Conservation (phyloP, 805 yeast genomes). For the Kazachstania taianensis region DNA sequence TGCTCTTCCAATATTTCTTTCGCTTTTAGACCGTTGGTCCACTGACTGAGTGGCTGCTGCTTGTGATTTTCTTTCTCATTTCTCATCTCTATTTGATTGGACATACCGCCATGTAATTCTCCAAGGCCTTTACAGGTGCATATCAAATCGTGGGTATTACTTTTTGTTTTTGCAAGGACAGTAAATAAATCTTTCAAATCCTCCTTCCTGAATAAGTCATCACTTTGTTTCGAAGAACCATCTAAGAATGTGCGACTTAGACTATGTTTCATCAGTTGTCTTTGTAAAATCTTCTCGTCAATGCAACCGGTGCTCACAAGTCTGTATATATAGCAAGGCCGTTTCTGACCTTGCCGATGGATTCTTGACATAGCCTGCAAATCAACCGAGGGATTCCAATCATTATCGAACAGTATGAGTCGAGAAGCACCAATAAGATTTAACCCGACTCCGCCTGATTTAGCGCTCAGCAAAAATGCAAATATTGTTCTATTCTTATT, state of each 20-base stretch:
- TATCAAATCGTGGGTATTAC: conserved; percentile 72
- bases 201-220: conserved; percentile 55
- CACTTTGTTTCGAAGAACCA: conserved; percentile 27
- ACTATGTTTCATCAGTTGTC: conserved; percentile 78
- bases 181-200: conserved; percentile 73
- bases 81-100: conserved; percentile 6
- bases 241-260: conserved; percentile 64
- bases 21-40: conserved; percentile 49
- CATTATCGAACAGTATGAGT: conserved; percentile 77
- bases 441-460: conserved; percentile 90
- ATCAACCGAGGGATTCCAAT: conserved; percentile 94
- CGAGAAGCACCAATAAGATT: conserved; percentile 87
- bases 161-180: conserved; percentile 36
- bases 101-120: conserved; percentile 16
- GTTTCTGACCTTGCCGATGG: conserved; percentile 85
- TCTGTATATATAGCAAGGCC: conserved; percentile 72
- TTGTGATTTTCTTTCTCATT: conserved; percentile 6
- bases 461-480: conserved; percentile 72
- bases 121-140: conserved; percentile 57
- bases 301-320: conserved; percentile 79
- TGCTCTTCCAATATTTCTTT: conserved; percentile 17
- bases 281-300: conserved; percentile 88
- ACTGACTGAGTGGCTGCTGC: conserved; percentile 23
- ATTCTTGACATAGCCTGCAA: conserved; percentile 92
- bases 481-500: conserved; percentile 42